Evolutionary conservation across 2,329 filamentous ascomycete species (phyloP), one percentile per base, ranked within the genome.

Genomic region (Fonsecaea multimorphosa): DNA sequence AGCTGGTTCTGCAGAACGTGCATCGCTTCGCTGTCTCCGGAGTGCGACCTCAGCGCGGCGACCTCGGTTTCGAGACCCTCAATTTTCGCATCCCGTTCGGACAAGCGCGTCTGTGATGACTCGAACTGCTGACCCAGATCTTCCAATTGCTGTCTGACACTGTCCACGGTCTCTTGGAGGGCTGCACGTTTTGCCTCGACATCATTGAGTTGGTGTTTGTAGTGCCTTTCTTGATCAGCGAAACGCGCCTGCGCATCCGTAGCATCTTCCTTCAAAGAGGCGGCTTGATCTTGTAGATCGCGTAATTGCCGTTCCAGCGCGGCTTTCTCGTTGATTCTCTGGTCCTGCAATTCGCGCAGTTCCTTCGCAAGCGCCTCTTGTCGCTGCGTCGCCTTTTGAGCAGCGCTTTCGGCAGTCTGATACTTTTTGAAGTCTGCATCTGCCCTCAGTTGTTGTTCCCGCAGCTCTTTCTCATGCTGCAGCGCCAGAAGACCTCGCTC

Each of bases 1-100:
- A 99, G 84, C 78, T 99, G 93, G 70, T 89, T 87, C 76, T 94
- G 92, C 72, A 99, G 91, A 36, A 97, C 87, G 4, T 85, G 87
- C 73, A 98, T 85, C 0, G 92, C 95, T 71, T 97, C 93, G 0
- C 88, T 87, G 75, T 97, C 94, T 9, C 91, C 92, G 1, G 91
- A 91, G 73, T 95, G 91, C 0, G 93, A 91, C 75, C 94, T 97
- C 4, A 97, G 80, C 34, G 89, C 86, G 60, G 97, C 79, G 8
- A 97, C 87, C 61, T 98, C 92, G 0, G 91, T 88, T 78, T 98
- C 93, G 9, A 98, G 79, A 12, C 87, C 81, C 0, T 89, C 92
- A 46, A 90, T 85, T n/a, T 89, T 84, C 1, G 82, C 82, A 71
- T 97, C 92, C 67, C 87, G 88, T 63, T 90, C 85, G 0, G 84